Evolutionary conservation across 352 stramenopile genomes (phyloP).

Genomic region (Phytophthora sp.): DNA sequence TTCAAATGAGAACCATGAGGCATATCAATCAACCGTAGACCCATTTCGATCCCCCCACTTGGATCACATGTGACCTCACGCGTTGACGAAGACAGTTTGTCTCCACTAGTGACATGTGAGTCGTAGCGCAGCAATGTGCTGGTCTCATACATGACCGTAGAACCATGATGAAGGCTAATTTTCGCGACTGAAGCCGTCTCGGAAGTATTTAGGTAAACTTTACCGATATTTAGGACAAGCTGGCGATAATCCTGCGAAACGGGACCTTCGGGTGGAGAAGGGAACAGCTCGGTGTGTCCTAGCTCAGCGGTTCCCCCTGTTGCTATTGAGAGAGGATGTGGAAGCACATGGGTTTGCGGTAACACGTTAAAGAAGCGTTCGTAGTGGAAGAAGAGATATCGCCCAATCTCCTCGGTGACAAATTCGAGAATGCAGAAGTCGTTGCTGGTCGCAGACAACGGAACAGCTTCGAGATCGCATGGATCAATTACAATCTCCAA

Average conservation of each 20-base stretch:
- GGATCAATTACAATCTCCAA: slow-evolving; percentile 66
- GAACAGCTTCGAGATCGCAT: slow-evolving; percentile 8
- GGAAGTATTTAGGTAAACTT: slow-evolving; percentile 15
- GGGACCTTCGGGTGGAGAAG: slow-evolving; percentile 39
- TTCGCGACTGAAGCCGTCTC: slow-evolving; percentile 31
- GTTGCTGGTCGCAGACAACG: slow-evolving; percentile 47
- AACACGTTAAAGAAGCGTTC: slow-evolving; percentile 63
- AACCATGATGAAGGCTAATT: slow-evolving; percentile 42
- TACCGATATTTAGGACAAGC: slow-evolving; percentile 34
- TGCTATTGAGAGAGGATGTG: slow-evolving; percentile 8
- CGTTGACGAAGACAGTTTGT: slow-evolving; percentile 18
- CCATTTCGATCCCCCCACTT: slow-evolving; percentile 35
- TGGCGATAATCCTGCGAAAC: slow-evolving; percentile 34
- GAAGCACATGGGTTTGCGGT: neutral
- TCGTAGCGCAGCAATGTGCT: slow-evolving; percentile 29
- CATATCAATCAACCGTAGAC: slow-evolving; percentile 65
- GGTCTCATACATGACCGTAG: slow-evolving; percentile 38
- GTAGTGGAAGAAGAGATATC: slow-evolving; percentile 83
- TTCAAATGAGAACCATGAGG: slow-evolving; percentile 78
- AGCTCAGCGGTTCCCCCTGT: slow-evolving; percentile 5
- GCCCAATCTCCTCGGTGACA: slow-evolving; percentile 62
- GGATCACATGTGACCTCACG: slow-evolving; percentile 38
- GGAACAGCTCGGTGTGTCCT: slow-evolving; percentile 32
- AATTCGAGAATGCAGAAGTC: slow-evolving; percentile 75
- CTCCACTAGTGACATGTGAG: slow-evolving; percentile 14